Percentiles rank a stretch among this genome's conserved stretches.
Evolutionary conservation across 139 green algal species (phyloP).

Genomic region (Chlamydomonas sp.): DNA sequence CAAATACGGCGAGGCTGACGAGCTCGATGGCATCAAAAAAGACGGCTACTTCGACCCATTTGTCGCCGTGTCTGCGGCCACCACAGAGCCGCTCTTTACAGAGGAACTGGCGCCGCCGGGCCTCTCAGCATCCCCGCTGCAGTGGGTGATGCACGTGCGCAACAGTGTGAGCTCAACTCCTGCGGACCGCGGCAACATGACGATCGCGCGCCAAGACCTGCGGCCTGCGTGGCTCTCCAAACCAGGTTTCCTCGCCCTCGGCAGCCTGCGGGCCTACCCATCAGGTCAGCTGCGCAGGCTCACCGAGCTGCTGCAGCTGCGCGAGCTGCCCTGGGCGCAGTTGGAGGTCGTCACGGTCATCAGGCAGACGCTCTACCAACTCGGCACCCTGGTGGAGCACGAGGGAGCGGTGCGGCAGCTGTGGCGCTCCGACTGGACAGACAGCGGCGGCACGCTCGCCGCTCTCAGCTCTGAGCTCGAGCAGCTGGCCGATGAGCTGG

Average conservation of each 20-base stretch:
- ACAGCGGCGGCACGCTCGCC: neutral
- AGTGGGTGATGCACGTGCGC: slow-evolving; percentile 1
- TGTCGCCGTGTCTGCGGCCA: neutral
- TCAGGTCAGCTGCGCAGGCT: neutral
- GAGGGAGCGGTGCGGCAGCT: too few species aligned
- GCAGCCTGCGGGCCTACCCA: slow-evolving; percentile 6
- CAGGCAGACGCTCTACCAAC: slow-evolving; percentile 2
- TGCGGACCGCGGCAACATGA: slow-evolving; percentile 8
- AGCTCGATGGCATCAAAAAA: neutral
- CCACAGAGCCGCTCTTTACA: slow-evolving; percentile 23
- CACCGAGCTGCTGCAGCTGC: neutral
- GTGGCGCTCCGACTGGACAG: slow-evolving; percentile 8
- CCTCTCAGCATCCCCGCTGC: neutral
- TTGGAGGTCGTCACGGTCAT: neutral
- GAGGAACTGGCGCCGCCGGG: slow-evolving; percentile 6
- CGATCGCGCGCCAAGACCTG: neutral
- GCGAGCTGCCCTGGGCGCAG: neutral
- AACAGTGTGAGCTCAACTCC: neutral
- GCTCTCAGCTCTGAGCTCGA: slow-evolving; percentile 25
- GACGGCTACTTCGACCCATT: slow-evolving; percentile 36
- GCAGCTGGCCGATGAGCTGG: slow-evolving; percentile 27
- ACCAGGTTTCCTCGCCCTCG: neutral
- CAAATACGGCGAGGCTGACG: slow-evolving; percentile 12
- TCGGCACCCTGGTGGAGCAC: slow-evolving; percentile 12
- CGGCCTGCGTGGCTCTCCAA: neutral